A percentile compares a stretch with the other conserved stretches of the same genome.
Conservation (phyloP, 352 stramenopile genomes). For the Pythium rhizo-oryzae region DNA sequence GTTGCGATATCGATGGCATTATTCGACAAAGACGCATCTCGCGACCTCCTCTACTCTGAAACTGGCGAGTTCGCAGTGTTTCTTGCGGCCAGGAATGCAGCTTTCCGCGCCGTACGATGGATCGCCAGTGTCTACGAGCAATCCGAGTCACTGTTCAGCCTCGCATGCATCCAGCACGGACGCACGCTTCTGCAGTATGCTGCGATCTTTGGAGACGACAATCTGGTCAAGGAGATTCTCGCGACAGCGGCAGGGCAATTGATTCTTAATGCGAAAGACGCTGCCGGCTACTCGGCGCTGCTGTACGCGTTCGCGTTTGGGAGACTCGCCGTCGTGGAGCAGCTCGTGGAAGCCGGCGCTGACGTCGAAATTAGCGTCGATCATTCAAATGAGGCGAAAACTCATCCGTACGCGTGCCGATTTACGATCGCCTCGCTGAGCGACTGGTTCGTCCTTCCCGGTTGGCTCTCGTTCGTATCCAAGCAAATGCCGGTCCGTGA, state of each 20-base stretch:
- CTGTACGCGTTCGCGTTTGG: conserved; percentile 65
- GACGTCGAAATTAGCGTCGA: conserved; percentile 40
- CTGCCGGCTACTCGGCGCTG: conserved; percentile 48
- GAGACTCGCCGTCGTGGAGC: conserved; percentile 33
- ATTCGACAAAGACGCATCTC: conserved; percentile 26
- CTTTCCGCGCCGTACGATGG: conserved; percentile 59
- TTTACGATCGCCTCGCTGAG: conserved; percentile 54
- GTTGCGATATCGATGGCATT: conserved; percentile 53
- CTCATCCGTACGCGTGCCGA: conserved; percentile 49
- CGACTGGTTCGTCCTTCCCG: conserved; percentile 59
- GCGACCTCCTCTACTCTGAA: conserved; percentile 30
- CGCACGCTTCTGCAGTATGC: conserved; percentile 57
- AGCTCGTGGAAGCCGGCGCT: conserved; percentile 39
- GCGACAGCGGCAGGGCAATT: neutral
- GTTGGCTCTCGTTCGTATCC: conserved; percentile 54
- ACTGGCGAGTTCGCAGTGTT: conserved; percentile 50
- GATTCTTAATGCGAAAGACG: conserved; percentile 38
- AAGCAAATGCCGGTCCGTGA: conserved; percentile 28
- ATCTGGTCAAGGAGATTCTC: conserved; percentile 31
- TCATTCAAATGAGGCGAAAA: conserved; percentile 43
- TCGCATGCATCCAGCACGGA: conserved; percentile 30
- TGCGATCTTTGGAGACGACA: conserved; percentile 43
- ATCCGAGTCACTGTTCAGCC: neutral
- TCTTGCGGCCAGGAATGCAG: conserved; percentile 40
- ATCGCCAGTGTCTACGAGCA: conserved; percentile 39